phyloP scores from a whole-genome alignment of 192 early-diverging fungal species.

The Entrophospora sp. region DNA sequence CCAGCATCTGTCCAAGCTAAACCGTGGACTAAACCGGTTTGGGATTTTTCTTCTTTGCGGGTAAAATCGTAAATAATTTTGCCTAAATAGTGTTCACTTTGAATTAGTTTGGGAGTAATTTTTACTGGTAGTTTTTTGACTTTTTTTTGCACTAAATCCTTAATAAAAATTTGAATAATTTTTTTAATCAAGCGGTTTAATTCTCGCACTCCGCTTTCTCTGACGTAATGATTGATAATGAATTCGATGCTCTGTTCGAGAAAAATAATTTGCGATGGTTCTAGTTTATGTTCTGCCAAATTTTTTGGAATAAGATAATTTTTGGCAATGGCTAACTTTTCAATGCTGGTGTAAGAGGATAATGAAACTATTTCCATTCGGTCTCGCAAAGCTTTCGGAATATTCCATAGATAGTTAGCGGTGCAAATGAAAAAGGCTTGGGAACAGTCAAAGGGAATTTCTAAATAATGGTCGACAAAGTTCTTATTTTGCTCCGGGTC shows the following conservation, averaged over 20 bases:
- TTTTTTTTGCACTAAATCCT: not conserved
- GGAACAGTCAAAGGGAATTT: not conserved
- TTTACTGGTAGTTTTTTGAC: not conserved
- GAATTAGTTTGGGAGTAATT: not conserved
- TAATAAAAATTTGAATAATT: slow-evolving; percentile 3
- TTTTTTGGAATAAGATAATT: slow-evolving; percentile 1
- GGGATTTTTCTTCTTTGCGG: not conserved
- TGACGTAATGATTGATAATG: not conserved
- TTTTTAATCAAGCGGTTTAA: not conserved
- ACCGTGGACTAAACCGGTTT: not conserved
- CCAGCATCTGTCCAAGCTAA: slow-evolving; percentile 2
- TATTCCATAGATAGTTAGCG: not conserved
- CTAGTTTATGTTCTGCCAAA: slow-evolving; percentile 5
- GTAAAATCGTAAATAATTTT: slow-evolving; percentile 10
- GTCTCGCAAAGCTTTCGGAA: not conserved
- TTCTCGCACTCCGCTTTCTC: not conserved
- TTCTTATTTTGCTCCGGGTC: slow-evolving; percentile 3
- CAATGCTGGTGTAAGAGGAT: slow-evolving; percentile 5
- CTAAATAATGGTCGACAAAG: slow-evolving; percentile 3
- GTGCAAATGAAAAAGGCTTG: slow-evolving; percentile 8
- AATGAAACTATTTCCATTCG: slow-evolving; percentile 7
- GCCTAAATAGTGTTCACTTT: slow-evolving; percentile 7
- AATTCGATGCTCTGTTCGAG: not conserved
- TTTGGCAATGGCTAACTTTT: slow-evolving; percentile 4
- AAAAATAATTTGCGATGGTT: not conserved